phyloP scores from a whole-genome alignment of 2,329 filamentous ascomycete species.

The Neurospora crassa region DNA sequence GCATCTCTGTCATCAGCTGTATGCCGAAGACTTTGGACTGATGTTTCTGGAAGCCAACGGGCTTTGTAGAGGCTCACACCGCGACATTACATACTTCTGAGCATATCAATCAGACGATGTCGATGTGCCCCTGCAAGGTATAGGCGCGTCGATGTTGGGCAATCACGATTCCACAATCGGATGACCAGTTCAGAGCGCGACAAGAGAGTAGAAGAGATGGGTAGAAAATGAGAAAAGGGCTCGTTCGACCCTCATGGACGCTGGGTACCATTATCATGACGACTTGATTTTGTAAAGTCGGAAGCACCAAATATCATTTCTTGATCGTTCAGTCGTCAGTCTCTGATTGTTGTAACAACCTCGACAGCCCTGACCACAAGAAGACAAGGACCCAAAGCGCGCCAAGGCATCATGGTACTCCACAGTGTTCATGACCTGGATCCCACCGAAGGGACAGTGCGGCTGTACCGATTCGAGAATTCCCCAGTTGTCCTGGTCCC shows the following conservation, averaged over 20 bases:
- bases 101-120: background rate
- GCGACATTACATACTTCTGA: background rate
- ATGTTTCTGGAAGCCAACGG: background rate
- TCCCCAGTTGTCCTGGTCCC: constrained; percentile 30
- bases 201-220: background rate
- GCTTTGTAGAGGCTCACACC: background rate
- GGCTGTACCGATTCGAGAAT: constrained; percentile 14
- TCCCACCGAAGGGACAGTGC: constrained; percentile 38
- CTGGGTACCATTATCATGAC: background rate
- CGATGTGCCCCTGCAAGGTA: background rate
- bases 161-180: background rate
- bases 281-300: background rate
- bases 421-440: constrained; percentile 21
- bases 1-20: background rate
- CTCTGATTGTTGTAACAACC: background rate
- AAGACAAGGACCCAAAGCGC: background rate
- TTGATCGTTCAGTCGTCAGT: background rate
- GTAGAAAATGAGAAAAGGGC: background rate
- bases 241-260: background rate
- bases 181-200: background rate
- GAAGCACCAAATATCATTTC: background rate
- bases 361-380: background rate
- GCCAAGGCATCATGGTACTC: constrained; percentile 12
- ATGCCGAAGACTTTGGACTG: background rate
- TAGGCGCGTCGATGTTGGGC: background rate